Percentiles rank a stretch among this genome's conserved stretches.
Evolutionary conservation across 148 eudicot genomes (phyloP).

Genomic region (Rheum nobile): DNA sequence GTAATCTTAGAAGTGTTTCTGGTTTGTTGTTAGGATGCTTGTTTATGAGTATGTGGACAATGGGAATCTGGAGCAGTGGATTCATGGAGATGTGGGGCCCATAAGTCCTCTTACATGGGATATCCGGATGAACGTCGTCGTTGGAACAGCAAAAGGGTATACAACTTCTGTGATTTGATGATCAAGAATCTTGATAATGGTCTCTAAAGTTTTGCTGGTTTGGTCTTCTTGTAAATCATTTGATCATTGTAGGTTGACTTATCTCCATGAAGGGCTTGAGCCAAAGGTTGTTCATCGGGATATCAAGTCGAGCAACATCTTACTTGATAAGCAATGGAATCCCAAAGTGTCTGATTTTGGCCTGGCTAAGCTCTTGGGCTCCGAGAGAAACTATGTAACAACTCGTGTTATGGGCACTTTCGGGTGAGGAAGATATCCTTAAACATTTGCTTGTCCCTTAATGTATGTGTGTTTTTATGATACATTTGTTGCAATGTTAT

Average conservation of each 20-base stretch:
- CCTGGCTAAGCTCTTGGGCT: conserved; percentile 75
- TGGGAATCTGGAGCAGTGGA: conserved; percentile 91
- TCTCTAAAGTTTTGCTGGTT: background rate
- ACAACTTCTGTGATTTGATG: background rate
- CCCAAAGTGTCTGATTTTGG: conserved; percentile 84
- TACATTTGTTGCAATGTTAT: background rate
- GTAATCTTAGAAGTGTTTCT: conserved; percentile 4
- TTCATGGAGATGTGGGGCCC: conserved; percentile 86
- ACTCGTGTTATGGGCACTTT: conserved; percentile 95
- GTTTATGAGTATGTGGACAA: conserved; percentile 86
- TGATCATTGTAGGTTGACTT: conserved; percentile 45
- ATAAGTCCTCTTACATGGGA: conserved; percentile 85
- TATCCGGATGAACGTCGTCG: conserved; percentile 50
- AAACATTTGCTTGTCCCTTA: background rate
- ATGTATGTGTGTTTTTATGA: background rate
- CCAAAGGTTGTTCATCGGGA: conserved; percentile 94
- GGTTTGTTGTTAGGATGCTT: conserved; percentile 46
- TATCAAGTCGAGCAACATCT: conserved; percentile 82
- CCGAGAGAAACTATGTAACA: conserved; percentile 63
- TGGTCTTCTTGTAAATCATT: background rate
- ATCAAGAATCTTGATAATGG: conserved; percentile 4
- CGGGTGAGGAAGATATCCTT: conserved; percentile 36
- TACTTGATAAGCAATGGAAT: conserved; percentile 76
- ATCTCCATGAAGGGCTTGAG: conserved; percentile 91
- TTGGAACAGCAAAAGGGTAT: conserved; percentile 91